A percentile compares a stretch with the other conserved stretches of the same genome.
phyloP scores from a whole-genome alignment of 2,329 filamentous ascomycete species.

The Biscogniauxia mediterranea region DNA sequence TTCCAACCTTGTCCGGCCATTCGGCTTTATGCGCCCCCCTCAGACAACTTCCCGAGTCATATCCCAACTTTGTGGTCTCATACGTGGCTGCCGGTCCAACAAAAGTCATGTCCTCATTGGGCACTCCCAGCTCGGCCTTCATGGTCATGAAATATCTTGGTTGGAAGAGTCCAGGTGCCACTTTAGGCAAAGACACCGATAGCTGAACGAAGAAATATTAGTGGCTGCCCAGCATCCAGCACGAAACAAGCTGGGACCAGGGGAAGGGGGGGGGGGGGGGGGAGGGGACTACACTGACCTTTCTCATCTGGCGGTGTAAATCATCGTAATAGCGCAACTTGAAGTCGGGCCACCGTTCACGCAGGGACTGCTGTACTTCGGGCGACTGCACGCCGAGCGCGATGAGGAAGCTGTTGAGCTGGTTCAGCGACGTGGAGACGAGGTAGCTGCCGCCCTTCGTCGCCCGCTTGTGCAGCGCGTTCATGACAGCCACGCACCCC shows the following conservation, averaged over 20 bases:
- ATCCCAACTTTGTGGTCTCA: slow-evolving; percentile 27
- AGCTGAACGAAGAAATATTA: slow-evolving; percentile 18
- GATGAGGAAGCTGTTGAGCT: slow-evolving; percentile 32
- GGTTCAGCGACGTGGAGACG: slow-evolving; percentile 31
- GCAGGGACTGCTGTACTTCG: slow-evolving; percentile 23
- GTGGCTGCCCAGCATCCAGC: not conserved
- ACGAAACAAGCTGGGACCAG: not conserved
- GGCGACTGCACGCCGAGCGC: slow-evolving; percentile 27
- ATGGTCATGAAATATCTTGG: slow-evolving; percentile 25
- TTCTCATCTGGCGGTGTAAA: slow-evolving; percentile 30
- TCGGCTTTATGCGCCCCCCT: slow-evolving; percentile 26
- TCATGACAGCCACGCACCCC: slow-evolving; percentile 30
- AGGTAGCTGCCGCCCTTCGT: slow-evolving; percentile 29
- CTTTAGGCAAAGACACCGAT: slow-evolving; percentile 19
- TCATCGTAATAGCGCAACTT: slow-evolving; percentile 30
- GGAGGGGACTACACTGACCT: slow-evolving; percentile 24
- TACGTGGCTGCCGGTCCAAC: slow-evolving; percentile 30
- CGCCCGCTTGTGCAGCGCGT: slow-evolving; percentile 25
- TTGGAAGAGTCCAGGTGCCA: slow-evolving; percentile 24
- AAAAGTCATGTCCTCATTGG: slow-evolving; percentile 31
- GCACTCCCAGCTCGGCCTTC: slow-evolving; percentile 27
- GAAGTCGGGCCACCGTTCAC: slow-evolving; percentile 29
- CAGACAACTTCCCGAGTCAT: slow-evolving; percentile 31
- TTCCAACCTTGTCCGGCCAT: slow-evolving; percentile 22
- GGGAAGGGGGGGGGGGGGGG: too few species aligned